Conservation (phyloP, 768 basidiomycete genomes). For the Holtermannia corniformis region DNA sequence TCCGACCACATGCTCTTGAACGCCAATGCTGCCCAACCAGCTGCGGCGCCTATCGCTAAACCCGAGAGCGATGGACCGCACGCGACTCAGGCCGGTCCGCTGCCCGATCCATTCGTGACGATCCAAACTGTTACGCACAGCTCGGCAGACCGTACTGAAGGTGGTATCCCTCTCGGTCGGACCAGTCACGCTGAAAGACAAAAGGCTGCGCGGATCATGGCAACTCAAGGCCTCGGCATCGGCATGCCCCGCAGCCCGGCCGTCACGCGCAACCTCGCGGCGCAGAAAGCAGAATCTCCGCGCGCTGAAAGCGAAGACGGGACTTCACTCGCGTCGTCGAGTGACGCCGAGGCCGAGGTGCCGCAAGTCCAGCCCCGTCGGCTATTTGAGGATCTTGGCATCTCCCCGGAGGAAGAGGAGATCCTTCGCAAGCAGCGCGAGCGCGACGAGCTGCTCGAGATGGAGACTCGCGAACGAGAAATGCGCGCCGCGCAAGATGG, state of each 20-base stretch:
- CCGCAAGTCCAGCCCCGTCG: neutral
- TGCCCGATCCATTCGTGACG: constrained; percentile 40
- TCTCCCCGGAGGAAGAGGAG: constrained; percentile 1
- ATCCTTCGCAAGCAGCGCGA: neutral
- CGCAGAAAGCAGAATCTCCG: constrained; percentile 1
- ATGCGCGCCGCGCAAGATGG: constrained; percentile 2
- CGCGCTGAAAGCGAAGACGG: constrained; percentile 12
- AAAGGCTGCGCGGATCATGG: constrained; percentile 32
- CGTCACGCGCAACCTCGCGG: constrained; percentile 12
- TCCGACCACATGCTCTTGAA: constrained; percentile 28
- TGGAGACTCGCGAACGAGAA: neutral
- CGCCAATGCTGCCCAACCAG: constrained; percentile 28
- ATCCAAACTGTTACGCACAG: constrained; percentile 35
- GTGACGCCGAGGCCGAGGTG: constrained; percentile 7
- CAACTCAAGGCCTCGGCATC: constrained; percentile 35
- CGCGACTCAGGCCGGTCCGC: constrained; percentile 32
- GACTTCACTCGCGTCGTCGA: neutral
- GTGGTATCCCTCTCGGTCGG: constrained; percentile 33
- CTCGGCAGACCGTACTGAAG: constrained; percentile 13
- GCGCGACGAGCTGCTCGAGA: neutral
- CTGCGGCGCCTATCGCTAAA: constrained; percentile 1
- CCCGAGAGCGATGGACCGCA: constrained; percentile 5
- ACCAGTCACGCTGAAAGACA: constrained; percentile 30
- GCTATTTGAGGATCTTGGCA: neutral
- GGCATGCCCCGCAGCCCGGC: constrained; percentile 37